phyloP scores from a whole-genome alignment of 352 stramenopile genomes.

The Pythium sp. region DNA sequence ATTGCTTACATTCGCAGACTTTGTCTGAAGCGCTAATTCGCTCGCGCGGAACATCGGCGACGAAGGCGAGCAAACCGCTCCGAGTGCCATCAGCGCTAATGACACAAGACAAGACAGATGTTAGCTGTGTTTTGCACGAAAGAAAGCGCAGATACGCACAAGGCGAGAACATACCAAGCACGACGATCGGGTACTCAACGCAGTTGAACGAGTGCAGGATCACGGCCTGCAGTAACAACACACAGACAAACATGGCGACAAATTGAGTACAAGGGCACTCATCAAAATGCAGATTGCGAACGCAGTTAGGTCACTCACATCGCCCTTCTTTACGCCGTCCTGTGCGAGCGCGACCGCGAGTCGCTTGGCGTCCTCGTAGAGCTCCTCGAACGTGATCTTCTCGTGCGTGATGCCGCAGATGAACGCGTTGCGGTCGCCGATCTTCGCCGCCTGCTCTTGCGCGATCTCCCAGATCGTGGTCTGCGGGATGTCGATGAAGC shows the following conservation, averaged over 20 bases:
- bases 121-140: neutral
- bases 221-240: constrained; percentile 30
- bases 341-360: constrained; percentile 33
- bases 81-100: constrained; percentile 45
- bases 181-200: constrained; percentile 53
- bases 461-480: constrained; percentile 38
- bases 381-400: constrained; percentile 31
- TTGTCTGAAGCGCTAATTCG: constrained; percentile 50
- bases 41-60: constrained; percentile 51
- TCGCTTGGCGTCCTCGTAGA: constrained; percentile 21
- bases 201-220: constrained; percentile 72
- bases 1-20: constrained; percentile 31
- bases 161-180: constrained; percentile 36
- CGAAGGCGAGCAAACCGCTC: constrained; percentile 51
- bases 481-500: constrained; percentile 45
- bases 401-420: constrained; percentile 44
- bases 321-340: constrained; percentile 37
- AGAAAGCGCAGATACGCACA: neutral
- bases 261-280: constrained; percentile 18
- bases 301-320: constrained; percentile 25
- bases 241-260: neutral
- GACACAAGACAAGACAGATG: neutral
- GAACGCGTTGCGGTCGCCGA: constrained; percentile 26
- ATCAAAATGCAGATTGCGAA: neutral
- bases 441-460: constrained; percentile 27